Evolutionary conservation across 2,329 filamentous ascomycete genomes (phyloP).

Genomic region (Pseudonectria foliicola): DNA sequence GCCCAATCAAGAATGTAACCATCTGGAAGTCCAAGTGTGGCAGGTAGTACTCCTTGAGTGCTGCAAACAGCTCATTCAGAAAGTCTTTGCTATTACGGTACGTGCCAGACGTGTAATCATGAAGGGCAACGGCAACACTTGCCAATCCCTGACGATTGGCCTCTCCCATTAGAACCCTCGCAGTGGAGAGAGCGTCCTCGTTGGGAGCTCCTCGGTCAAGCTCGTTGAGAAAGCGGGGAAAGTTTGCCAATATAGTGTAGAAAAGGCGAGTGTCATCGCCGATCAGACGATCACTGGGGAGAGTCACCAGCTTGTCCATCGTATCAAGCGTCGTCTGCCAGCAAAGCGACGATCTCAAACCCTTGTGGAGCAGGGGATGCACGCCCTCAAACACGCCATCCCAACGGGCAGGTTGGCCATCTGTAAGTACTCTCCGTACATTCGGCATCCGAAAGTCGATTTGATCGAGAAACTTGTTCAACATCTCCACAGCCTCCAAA

Average conservation of each 20-base stretch:
- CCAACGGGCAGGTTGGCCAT: conserved; percentile 80
- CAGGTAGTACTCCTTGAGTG: conserved; percentile 71
- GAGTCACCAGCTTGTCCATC: conserved; percentile 67
- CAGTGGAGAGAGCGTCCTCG: conserved; percentile 51
- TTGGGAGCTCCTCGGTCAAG: conserved; percentile 60
- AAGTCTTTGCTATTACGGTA: conserved; percentile 69
- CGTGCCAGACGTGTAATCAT: conserved; percentile 59
- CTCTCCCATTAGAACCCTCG: conserved; percentile 62
- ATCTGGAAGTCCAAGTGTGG: conserved; percentile 76
- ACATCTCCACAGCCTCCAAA: conserved; percentile 82
- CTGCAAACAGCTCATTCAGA: conserved; percentile 62
- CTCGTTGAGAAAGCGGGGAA: conserved; percentile 75
- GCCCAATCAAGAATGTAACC: conserved; percentile 82
- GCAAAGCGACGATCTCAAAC: conserved; percentile 77
- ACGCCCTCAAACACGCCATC: conserved; percentile 83
- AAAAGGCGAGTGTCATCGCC: conserved; percentile 77
- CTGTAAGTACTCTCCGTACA: conserved; percentile 64
- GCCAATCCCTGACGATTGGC: conserved; percentile 65
- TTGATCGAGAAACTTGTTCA: conserved; percentile 78
- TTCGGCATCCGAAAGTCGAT: conserved; percentile 67
- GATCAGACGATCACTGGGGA: conserved; percentile 74
- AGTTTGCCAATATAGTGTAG: conserved; percentile 83
- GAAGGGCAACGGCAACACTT: conserved; percentile 61
- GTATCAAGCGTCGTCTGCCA: conserved; percentile 70
- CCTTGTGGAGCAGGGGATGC: conserved; percentile 82